Conservation (phyloP, 345 rosid genomes). For the Salix arbutifolia region DNA sequence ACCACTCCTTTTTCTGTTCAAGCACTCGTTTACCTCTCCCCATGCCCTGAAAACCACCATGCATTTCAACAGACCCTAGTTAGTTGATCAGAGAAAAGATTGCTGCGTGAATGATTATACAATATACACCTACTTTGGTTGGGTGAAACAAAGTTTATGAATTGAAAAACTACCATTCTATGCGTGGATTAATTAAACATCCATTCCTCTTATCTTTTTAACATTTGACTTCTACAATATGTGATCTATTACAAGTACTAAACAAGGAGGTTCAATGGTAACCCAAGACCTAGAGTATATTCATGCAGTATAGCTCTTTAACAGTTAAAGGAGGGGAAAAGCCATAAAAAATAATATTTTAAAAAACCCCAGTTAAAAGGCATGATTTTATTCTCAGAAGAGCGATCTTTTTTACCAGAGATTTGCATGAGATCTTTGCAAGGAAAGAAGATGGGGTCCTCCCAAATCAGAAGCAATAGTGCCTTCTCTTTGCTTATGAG, state of each 20-base stretch:
- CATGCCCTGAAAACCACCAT: conserved; percentile 45
- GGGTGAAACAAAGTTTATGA: not conserved
- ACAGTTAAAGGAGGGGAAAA: not conserved
- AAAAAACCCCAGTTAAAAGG: not conserved
- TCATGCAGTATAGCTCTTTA: not conserved
- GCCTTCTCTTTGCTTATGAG: conserved; percentile 36
- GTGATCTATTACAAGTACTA: not conserved
- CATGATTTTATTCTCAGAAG: not conserved
- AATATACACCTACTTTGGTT: not conserved
- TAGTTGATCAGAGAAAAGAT: not conserved
- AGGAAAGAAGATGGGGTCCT: conserved; percentile 45
- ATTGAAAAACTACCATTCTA: not conserved
- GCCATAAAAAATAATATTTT: not conserved
- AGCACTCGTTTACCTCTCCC: conserved; percentile 40
- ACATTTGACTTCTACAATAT: not conserved
- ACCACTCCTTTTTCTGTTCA: conserved; percentile 38
- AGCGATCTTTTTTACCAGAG: conserved; percentile 46
- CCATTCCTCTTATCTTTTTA: not conserved
- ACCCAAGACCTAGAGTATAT: not conserved
- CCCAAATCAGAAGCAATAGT: conserved; percentile 19
- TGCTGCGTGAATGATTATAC: not conserved
- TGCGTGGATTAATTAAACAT: not conserved
- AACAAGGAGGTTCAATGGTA: not conserved
- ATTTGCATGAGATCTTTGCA: conserved; percentile 57
- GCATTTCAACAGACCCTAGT: not conserved